Evolutionary conservation across 1,284 basidiomycete genomes (phyloP), one percentile per base, ranked within the genome.

Genomic region (Cutaneotrichosporon cyanovorans): DNA sequence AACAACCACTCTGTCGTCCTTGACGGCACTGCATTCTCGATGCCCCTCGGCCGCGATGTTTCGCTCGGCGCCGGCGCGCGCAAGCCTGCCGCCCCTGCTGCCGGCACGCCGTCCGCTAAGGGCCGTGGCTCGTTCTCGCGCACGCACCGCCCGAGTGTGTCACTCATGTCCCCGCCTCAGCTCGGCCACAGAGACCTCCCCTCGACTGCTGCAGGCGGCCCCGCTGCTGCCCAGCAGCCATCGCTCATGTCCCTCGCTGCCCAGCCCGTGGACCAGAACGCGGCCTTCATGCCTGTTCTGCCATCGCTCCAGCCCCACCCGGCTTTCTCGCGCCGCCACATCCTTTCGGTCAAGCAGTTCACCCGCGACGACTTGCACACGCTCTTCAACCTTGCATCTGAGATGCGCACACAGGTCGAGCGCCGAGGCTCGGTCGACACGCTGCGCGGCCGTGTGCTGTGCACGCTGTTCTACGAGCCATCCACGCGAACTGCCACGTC

Each of bases 401-500:
- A 98, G 74, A 93, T 99, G 89, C 84, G 90, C 44, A 78, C 88
- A 30, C 87, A 91, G 65, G 91, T 97, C 22, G 95, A 99, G 73
- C 82, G 91, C 33, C 85, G 83, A 58, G 90, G 92, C 4, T 80
- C 81, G 3, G 77, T 97, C 48, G 91, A 98, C 63, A 81, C 97
- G 43, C 77, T 98, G 34, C 85, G 84, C 55, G 93, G 93, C 39
- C 87, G 84, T 54, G 84, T 99, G 0, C 79, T 99, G 5, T 91
- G 87, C 65, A 93, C 85, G n/a, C 71, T 96, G 33, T 99, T 99
- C 78, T 99, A 93, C 72, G 95, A 99, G 69, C 89, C 95, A 2
- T 96, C 91, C 9, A 99, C 95, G 1, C 80, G 95, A 44, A 99
- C 95, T 2, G 88, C 85, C 51, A 79, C 85, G 14, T 97, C 93